phyloP scores from a whole-genome alignment of 257 asterid genomes.

The Haberlea rhodopensis region DNA sequence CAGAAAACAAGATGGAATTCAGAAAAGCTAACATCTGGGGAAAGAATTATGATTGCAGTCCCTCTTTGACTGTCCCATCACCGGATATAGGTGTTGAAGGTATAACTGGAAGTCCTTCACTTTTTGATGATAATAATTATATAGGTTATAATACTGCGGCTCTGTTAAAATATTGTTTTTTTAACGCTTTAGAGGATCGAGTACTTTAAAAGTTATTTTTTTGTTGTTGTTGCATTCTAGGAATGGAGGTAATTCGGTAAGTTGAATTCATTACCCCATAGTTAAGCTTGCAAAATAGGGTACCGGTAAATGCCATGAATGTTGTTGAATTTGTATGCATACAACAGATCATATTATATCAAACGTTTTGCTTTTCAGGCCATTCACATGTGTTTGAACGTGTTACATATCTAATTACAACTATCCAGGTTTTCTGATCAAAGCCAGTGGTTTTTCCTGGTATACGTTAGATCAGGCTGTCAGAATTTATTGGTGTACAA shows the following conservation, averaged over 20 bases:
- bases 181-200: neutral
- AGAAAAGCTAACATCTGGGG: conserved; percentile 86
- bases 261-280: neutral
- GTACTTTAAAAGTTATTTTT: neutral
- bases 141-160: conserved; percentile 12
- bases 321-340: conserved; percentile 7
- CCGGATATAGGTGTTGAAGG: conserved; percentile 53
- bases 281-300: conserved; percentile 7
- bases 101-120: conserved; percentile 30
- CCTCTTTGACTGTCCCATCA: conserved; percentile 37
- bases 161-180: neutral
- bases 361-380: neutral
- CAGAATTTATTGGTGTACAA: neutral
- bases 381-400: neutral
- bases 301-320: neutral
- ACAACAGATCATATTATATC: conserved; percentile 10
- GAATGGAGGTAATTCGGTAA: conserved; percentile 4
- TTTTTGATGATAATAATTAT: conserved; percentile 7
- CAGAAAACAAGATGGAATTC: conserved; percentile 99
- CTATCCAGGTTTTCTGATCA: conserved; percentile 9
- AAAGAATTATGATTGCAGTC: conserved; percentile 51
- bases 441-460: conserved; percentile 17
- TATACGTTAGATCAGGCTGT: conserved; percentile 16
- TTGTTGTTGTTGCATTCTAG: neutral
- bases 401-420: conserved; percentile 7